Evolutionary conservation across 106 monocot genomes (phyloP).

Genomic region (Alisma plantagoaquatica): DNA sequence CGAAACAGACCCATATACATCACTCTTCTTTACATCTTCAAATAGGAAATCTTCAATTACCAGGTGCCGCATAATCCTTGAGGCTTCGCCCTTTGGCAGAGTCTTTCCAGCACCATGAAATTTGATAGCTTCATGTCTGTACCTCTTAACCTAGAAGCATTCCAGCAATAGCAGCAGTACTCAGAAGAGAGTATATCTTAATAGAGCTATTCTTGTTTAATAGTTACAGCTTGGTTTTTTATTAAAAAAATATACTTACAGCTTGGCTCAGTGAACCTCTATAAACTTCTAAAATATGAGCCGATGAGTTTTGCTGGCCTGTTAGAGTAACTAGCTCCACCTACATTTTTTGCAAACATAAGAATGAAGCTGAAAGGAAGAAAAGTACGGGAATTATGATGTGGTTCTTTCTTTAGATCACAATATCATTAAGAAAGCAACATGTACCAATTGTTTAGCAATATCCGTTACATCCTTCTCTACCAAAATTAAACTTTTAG

Average conservation of each 20-base stretch:
- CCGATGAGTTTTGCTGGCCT: conserved; percentile 50
- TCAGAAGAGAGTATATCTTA: too few species aligned
- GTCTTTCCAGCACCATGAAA: conserved; percentile 94
- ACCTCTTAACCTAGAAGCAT: conserved; percentile 87
- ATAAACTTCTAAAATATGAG: conserved; percentile 88
- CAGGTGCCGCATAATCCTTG: conserved; percentile 75
- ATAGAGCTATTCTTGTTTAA: too few species aligned
- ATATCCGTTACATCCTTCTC: conserved; percentile 73
- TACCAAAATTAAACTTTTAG: conserved; percentile 39
- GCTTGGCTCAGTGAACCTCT: conserved; percentile 76
- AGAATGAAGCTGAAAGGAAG: background rate
- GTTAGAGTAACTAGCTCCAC: conserved; percentile 67
- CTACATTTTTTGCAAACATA: conserved; percentile 16
- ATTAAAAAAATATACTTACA: too few species aligned
- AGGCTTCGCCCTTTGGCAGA: conserved; percentile 71
- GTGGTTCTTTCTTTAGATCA: background rate
- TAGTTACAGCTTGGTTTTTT: too few species aligned
- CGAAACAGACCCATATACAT: conserved; percentile 86
- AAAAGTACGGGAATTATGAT: background rate
- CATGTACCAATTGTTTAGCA: conserved; percentile 75
- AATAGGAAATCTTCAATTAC: conserved; percentile 76
- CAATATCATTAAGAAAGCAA: background rate
- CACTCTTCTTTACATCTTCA: conserved; percentile 92
- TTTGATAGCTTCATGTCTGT: conserved; percentile 48
- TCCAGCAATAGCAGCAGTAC: too few species aligned